phyloP scores from a whole-genome alignment of 2,329 filamentous ascomycete species.

The Venturia carpophila region DNA sequence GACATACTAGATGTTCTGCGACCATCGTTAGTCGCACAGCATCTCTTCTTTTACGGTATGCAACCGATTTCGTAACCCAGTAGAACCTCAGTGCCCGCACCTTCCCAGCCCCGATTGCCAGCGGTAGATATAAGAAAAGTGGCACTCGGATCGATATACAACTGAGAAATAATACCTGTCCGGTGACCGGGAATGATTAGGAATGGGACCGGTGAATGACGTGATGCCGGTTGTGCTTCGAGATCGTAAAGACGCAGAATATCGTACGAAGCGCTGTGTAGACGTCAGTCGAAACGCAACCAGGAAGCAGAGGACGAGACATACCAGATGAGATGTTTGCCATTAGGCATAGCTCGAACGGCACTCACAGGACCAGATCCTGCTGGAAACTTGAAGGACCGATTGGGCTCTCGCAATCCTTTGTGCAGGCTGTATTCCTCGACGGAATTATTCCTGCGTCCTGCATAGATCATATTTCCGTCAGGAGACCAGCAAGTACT shows the following conservation, averaged over 20 bases:
- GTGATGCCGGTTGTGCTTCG: conserved; percentile 40
- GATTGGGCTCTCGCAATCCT: conserved; percentile 63
- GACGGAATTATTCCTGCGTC: conserved; percentile 81
- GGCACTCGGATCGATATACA: conserved; percentile 83
- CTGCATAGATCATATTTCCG: conserved; percentile 91
- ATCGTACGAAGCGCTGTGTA: conserved; percentile 71
- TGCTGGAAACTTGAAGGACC: conserved; percentile 77
- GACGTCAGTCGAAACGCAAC: background rate
- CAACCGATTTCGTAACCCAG: conserved; percentile 82
- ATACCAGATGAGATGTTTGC: conserved; percentile 80
- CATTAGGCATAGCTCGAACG: conserved; percentile 84
- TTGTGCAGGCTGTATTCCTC: conserved; percentile 90
- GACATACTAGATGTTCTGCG: background rate
- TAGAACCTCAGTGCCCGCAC: conserved; percentile 77
- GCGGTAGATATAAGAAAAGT: conserved; percentile 87
- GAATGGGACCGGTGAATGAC: conserved; percentile 80
- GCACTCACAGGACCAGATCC: conserved; percentile 87
- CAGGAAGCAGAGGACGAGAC: conserved; percentile 23
- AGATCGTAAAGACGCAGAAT: conserved; percentile 91
- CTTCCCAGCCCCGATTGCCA: conserved; percentile 93
- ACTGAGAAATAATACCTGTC: conserved; percentile 76
- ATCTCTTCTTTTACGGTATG: background rate
- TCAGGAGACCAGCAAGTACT: conserved; percentile 93
- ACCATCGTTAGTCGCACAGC: background rate
- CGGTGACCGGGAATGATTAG: conserved; percentile 89